Evolutionary conservation across 2,329 filamentous ascomycete species (phyloP).

Genomic region (Ustulina deusta): DNA sequence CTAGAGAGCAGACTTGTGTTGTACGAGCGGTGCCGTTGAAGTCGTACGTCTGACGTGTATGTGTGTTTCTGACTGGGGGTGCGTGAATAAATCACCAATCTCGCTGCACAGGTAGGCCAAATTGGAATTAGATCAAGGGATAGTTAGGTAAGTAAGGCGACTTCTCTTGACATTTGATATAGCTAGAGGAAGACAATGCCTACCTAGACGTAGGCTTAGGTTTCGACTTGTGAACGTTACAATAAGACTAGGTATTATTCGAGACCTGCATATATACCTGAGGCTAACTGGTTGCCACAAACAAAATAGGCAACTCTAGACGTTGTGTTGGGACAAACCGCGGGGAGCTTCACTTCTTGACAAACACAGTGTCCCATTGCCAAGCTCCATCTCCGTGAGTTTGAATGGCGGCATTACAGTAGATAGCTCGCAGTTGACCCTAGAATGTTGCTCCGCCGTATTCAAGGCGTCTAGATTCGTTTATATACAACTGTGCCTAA

Average conservation of each 20-base stretch:
- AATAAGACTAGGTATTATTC: neutral
- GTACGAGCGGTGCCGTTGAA: neutral
- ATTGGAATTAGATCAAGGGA: neutral
- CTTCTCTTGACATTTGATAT: neutral
- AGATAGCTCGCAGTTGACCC: neutral
- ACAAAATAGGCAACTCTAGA: neutral
- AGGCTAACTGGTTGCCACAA: neutral
- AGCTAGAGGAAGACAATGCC: neutral
- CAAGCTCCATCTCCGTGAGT: neutral
- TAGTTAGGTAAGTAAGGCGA: neutral
- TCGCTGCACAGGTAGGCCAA: neutral
- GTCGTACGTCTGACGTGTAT: conserved; percentile 22
- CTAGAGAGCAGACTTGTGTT: conserved; percentile 5
- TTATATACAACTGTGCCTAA: neutral
- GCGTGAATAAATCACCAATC: neutral
- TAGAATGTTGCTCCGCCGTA: neutral
- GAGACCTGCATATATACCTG: neutral
- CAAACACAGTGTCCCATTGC: neutral
- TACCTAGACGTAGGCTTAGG: neutral
- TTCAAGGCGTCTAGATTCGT: neutral
- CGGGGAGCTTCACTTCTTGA: neutral
- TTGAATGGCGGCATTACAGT: neutral
- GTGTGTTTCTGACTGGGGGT: neutral
- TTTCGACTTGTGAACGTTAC: neutral
- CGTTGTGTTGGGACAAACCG: neutral